A percentile compares a stretch with the other conserved stretches of the same genome.
These are phyloP conservation scores for Platanthera zijinensis DNA, from an alignment of 106 monocot species.

Conservation along the genomic window DNA sequence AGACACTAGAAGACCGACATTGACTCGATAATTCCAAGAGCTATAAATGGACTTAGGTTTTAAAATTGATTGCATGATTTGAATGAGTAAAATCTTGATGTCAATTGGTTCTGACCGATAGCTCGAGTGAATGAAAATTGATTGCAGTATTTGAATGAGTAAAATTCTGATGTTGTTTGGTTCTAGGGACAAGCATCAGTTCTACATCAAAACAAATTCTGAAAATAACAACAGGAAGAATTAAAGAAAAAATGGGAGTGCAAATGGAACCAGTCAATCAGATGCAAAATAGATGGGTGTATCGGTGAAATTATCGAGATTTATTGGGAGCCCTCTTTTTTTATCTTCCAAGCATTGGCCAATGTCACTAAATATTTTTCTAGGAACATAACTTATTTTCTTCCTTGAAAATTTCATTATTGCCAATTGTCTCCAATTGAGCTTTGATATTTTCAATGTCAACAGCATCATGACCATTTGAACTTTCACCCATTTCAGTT, in stretches of 20 bases:
- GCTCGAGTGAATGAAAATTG: too few species aligned
- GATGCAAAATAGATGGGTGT: constrained; percentile 40
- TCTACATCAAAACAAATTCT: not conserved
- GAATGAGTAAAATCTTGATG: too few species aligned
- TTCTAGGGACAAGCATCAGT: not conserved
- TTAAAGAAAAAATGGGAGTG: not conserved
- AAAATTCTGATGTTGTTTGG: too few species aligned
- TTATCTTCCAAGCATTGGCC: constrained; percentile 23
- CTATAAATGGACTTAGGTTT: too few species aligned
- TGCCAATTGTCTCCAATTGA: constrained; percentile 14
- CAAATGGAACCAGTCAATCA: constrained; percentile 50
- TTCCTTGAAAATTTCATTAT: constrained; percentile 17
- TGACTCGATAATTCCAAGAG: too few species aligned
- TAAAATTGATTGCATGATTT: too few species aligned
- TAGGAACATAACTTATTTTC: constrained; percentile 4
- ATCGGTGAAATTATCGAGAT: constrained; percentile 6
- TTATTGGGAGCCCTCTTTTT: constrained; percentile 7
- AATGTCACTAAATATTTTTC: constrained; percentile 8
- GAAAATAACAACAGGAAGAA: constrained; percentile 5
- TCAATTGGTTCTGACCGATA: too few species aligned
- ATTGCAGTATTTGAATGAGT: too few species aligned
- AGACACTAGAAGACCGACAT: too few species aligned
- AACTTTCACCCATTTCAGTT: constrained; percentile 24
- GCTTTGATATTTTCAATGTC: constrained; percentile 13
- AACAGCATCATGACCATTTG: constrained; percentile 38